These are phyloP conservation scores for Claviceps capensis DNA, from an alignment of 2,329 filamentous ascomycete genomes.

Conservation along the genomic window DNA sequence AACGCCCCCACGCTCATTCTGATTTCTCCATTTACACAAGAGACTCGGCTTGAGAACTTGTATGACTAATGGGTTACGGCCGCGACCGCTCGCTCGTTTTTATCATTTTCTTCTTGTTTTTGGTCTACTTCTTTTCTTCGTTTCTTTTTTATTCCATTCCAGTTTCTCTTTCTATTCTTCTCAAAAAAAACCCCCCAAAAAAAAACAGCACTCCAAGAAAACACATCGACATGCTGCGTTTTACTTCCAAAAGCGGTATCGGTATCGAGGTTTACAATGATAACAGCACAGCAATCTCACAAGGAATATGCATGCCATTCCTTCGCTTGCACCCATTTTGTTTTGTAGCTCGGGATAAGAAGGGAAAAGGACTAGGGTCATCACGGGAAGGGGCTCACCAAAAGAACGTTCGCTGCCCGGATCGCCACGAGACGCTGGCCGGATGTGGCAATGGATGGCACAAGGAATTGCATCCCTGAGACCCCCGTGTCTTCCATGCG, in stretches of 20 bases:
- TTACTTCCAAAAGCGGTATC: neutral
- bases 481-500: neutral
- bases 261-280: neutral
- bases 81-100: neutral
- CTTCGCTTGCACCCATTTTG: neutral
- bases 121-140: neutral
- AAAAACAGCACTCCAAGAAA: neutral
- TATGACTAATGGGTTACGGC: conserved; percentile 6
- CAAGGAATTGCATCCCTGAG: neutral
- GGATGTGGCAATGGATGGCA: neutral
- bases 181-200: neutral
- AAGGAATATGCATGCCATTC: neutral
- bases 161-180: neutral
- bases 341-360: neutral
- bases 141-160: neutral
- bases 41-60: neutral
- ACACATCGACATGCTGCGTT: neutral
- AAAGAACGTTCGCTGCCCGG: neutral
- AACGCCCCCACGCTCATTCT: neutral
- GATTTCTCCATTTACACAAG: neutral
- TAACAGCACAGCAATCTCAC: neutral
- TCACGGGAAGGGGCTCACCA: neutral
- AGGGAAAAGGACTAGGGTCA: neutral
- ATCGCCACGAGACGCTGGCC: neutral
- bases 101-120: neutral